A percentile compares a stretch with the other conserved stretches of the same genome.
Conservation (phyloP, 202 grass and related monocot species). For the Panicum hallii region DNA sequence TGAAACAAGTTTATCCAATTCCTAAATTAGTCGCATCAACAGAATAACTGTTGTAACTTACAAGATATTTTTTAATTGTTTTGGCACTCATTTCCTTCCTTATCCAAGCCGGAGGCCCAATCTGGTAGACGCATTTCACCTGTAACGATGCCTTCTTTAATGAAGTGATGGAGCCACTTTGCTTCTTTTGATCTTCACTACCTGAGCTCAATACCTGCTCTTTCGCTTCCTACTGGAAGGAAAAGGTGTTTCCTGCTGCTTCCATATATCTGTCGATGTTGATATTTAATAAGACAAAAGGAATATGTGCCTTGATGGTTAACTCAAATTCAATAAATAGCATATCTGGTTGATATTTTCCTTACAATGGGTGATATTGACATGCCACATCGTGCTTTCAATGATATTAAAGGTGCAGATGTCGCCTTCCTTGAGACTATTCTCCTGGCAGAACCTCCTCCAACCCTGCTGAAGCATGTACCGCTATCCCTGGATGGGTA, state of each 20-base stretch:
- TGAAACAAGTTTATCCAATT: too few relatives aligned
- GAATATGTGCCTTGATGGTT: too few relatives aligned
- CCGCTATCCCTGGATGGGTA: too few relatives aligned
- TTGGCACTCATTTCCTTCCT: background rate
- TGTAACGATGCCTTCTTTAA: background rate
- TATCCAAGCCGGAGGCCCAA: background rate
- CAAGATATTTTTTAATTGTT: background rate
- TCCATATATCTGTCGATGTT: background rate
- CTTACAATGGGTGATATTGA: background rate
- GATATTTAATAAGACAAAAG: background rate
- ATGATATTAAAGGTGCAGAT: constrained; percentile 47
- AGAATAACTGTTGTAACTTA: constrained; percentile 26
- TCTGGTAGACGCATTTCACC: background rate
- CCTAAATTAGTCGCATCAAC: background rate
- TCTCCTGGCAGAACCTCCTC: constrained; percentile 34
- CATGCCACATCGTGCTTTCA: background rate
- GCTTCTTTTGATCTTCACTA: background rate
- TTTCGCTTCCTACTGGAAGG: background rate
- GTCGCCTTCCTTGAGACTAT: constrained; percentile 38
- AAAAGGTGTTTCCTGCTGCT: background rate
- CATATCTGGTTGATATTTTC: background rate
- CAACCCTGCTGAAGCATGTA: background rate
- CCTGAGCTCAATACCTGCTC: background rate
- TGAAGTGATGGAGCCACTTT: background rate
- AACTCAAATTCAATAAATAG: background rate